Base-by-base conservation (phyloP, 2,329 filamentous ascomycete genomes). In the Gremmenia infestans region DNA sequence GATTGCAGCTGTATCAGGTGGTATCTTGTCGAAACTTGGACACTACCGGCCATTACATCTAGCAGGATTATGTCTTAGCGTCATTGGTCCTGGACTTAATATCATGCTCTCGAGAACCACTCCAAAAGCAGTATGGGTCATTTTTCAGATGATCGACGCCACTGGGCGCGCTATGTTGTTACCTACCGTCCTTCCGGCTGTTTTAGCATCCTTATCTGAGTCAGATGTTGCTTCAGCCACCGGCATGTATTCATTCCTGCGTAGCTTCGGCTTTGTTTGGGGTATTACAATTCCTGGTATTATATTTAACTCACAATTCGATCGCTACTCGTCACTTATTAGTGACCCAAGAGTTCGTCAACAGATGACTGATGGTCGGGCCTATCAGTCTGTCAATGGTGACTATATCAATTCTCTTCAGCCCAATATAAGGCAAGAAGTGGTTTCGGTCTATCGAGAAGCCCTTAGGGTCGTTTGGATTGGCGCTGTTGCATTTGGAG, bases 191-290 rank as follows among this genome's bases (percentile, higher is more conserved):
- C 71, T 77, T 2, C 74, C 78, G 0, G 74, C 78, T 0, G 68
- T 77, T 15, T 72, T 75, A 61, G 77, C 75, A 0, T 59, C 67
- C 0, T 59, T 76, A 1, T 39, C 64, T 1, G 74, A 77, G 8
- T 57, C 58, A 1, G 73, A 78, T 50, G 65, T 67, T 0, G 64
- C 61, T 5, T 14, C 53, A 6, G 37, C 57, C 7, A 62, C 61
- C 1, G 57, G 47, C 5, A 54, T 51, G 3, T 64, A 42, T 8
- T 64, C 69, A 0, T 81, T 81, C 55, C 63, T 78, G 55, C 72
- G 78, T 39, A 73, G 67, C 53, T 74, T 81, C 35, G 79, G 78
- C 2, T 63, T 69, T n/a, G 72, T 75, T 3, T 75, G 78, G 65
- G 78, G 76, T 9, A 70, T 76, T 1, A 69, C 75, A 0, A 72